Conservation (phyloP, 1,139 yeast genomes). For the Candida sp. region DNA sequence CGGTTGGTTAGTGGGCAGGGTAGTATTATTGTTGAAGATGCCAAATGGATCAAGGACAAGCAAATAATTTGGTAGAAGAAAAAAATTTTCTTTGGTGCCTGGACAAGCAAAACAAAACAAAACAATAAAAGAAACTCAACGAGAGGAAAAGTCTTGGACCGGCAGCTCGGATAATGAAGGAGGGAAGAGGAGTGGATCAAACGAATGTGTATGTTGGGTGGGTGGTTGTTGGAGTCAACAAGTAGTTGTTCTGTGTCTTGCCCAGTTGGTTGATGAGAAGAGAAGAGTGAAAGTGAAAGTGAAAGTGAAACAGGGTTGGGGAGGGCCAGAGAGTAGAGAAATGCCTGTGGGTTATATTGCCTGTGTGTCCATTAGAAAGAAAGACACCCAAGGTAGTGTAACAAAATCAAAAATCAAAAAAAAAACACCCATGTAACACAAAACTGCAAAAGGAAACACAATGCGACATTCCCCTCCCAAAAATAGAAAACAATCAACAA, state of each 20-base stretch:
- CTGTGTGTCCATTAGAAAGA: too few species aligned
- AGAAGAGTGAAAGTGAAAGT: too few species aligned
- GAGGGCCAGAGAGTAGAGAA: too few species aligned
- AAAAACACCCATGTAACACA: neutral
- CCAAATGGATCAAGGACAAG: neutral
- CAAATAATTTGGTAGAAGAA: neutral
- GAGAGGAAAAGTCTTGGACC: neutral
- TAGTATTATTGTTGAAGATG: neutral
- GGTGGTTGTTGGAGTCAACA: neutral
- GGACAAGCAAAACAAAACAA: neutral
- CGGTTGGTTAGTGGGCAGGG: too few species aligned
- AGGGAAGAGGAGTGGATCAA: neutral
- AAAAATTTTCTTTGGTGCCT: conserved; percentile 1
- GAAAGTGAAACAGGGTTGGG: too few species aligned
- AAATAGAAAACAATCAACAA: neutral
- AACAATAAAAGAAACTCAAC: neutral
- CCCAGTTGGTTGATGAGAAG: too few species aligned
- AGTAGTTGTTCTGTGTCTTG: neutral
- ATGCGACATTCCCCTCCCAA: neutral
- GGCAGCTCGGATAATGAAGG: neutral
- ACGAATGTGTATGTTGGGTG: neutral
- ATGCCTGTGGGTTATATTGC: too few species aligned
- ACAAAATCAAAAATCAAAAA: neutral
- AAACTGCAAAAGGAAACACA: neutral
- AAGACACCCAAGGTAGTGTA: neutral